phyloP scores from a whole-genome alignment of 2,329 filamentous ascomycete species.

The Dactylonectria macrodidyma region DNA sequence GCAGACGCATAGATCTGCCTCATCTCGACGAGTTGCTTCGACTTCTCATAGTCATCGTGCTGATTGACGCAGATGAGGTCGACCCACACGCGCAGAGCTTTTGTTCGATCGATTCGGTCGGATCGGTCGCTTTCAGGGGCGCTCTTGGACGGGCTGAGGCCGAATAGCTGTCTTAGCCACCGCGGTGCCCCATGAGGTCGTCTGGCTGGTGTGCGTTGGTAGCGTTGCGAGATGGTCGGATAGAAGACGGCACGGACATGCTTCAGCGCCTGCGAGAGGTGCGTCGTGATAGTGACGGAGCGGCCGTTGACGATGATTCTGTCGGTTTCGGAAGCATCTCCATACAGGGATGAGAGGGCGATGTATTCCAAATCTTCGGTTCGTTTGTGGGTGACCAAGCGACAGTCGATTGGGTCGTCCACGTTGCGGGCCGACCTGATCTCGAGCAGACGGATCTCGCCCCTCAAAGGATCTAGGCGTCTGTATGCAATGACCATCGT shows the following conservation, averaged over 20 bases:
- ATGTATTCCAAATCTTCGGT: conserved; percentile 46
- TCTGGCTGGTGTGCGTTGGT: conserved; percentile 35
- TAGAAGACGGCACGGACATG: conserved; percentile 54
- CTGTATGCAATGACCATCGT: conserved; percentile 30
- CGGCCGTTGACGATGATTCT: conserved; percentile 48
- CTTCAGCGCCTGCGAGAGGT: conserved; percentile 50
- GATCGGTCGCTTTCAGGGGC: conserved; percentile 33
- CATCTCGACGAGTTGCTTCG: conserved; percentile 48
- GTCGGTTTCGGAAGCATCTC: conserved; percentile 48
- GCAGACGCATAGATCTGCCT: conserved; percentile 48
- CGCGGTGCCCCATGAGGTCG: conserved; percentile 26
- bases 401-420: conserved; percentile 51
- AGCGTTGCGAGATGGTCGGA: conserved; percentile 41
- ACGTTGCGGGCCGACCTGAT: conserved; percentile 47
- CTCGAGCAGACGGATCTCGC: conserved; percentile 53
- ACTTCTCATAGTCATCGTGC: conserved; percentile 47
- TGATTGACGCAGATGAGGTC: conserved; percentile 51
- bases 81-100: conserved; percentile 49
- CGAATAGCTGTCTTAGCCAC: conserved; percentile 35
- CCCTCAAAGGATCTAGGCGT: conserved; percentile 29
- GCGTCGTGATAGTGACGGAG: conserved; percentile 46
- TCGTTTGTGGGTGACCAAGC: conserved; percentile 50
- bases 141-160: conserved; percentile 4
- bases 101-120: conserved; percentile 19
- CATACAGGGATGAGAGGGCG: conserved; percentile 51